Percentiles rank a stretch among this genome's conserved stretches.
These are phyloP conservation scores for Mortierella sp. DNA, from an alignment of 371 early-diverging fungal species.

Conservation along the genomic window DNA sequence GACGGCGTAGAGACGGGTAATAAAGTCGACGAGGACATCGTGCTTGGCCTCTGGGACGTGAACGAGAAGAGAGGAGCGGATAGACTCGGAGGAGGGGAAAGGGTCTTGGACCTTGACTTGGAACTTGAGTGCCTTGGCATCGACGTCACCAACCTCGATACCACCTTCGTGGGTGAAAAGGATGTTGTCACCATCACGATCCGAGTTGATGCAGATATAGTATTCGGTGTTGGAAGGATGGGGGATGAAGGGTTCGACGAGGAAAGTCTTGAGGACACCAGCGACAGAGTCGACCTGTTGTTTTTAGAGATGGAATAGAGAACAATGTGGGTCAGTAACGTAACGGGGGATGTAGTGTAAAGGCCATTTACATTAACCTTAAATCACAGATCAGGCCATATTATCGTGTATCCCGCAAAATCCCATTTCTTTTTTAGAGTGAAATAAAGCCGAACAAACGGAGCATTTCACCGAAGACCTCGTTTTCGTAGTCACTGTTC, in stretches of 20 bases:
- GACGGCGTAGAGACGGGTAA: conserved; percentile 92
- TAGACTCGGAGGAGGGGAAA: conserved; percentile 76
- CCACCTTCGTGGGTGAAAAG: conserved; percentile 98
- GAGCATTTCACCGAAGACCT: background rate
- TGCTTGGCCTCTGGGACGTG: conserved; percentile 80
- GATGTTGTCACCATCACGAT: conserved; percentile 95
- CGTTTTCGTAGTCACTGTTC: background rate
- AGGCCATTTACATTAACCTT: background rate
- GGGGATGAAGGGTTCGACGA: conserved; percentile 96
- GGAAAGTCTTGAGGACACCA: conserved; percentile 93
- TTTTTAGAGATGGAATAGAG: background rate
- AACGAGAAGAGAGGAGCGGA: conserved; percentile 75
- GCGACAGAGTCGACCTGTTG: conserved; percentile 83
- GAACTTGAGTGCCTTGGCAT: conserved; percentile 92
- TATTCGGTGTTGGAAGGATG: conserved; percentile 94
- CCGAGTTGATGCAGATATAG: conserved; percentile 97
- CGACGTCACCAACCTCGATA: conserved; percentile 98
- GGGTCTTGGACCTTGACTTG: conserved; percentile 77
- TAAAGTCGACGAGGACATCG: conserved; percentile 90
- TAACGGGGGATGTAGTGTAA: too few relatives aligned
- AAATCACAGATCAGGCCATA: background rate
- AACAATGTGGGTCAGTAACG: background rate
- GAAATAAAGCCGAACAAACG: background rate
- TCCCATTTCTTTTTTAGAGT: background rate
- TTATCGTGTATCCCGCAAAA: background rate